These are phyloP conservation scores for Metarhizium brunneum DNA, from an alignment of 2,329 filamentous ascomycete genomes.

Conservation along the genomic window DNA sequence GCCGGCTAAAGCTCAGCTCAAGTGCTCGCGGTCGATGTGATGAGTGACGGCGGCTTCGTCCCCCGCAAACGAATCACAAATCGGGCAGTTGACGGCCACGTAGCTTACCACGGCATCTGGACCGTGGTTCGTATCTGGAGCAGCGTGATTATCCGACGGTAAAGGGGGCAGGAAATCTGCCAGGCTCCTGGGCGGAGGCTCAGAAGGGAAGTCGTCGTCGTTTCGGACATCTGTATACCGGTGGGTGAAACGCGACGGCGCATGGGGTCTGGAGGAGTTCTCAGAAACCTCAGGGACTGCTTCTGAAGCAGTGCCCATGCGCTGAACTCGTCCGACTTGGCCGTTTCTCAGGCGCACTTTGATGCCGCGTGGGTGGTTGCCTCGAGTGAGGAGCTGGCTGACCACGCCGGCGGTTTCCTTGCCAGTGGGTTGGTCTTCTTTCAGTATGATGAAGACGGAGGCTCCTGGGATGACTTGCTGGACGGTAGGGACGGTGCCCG, in stretches of 20 bases:
- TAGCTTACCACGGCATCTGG: neutral
- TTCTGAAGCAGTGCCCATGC: conserved; percentile 30
- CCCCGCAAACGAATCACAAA: conserved; percentile 57
- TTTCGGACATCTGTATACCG: conserved; percentile 25
- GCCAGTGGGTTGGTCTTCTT: conserved; percentile 67
- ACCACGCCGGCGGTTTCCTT: conserved; percentile 59
- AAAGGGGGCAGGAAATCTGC: conserved; percentile 39
- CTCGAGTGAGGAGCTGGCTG: conserved; percentile 58
- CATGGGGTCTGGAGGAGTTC: conserved; percentile 1
- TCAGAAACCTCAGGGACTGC: neutral
- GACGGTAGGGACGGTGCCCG: conserved; percentile 35
- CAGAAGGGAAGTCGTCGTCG: conserved; percentile 26
- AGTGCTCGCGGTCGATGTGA: conserved; percentile 44
- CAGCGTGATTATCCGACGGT: conserved; percentile 5
- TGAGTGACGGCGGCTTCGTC: conserved; percentile 59
- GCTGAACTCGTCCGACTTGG: conserved; percentile 64
- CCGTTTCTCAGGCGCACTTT: conserved; percentile 68
- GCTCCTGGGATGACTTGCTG: conserved; percentile 50
- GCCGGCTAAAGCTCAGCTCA: conserved; percentile 9
- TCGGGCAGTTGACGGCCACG: conserved; percentile 42
- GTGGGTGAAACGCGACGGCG: conserved; percentile 17
- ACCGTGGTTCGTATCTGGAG: neutral
- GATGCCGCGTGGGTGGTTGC: conserved; percentile 69
- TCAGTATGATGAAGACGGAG: conserved; percentile 63
- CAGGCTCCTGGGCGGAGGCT: conserved; percentile 29